Evolutionary conservation across 805 yeast species (phyloP).

Genomic region (Candida incommunis): DNA sequence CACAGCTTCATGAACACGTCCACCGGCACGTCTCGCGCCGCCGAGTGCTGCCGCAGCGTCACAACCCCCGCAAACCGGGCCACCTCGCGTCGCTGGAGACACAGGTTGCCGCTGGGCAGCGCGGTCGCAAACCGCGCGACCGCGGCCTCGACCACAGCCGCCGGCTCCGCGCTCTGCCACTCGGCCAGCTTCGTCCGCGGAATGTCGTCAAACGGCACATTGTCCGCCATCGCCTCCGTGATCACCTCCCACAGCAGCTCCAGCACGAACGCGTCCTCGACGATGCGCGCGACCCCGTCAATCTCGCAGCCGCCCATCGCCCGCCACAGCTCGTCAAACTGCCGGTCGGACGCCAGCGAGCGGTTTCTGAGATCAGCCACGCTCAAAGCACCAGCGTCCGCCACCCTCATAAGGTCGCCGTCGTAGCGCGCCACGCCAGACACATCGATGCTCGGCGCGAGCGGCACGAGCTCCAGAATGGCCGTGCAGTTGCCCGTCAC

Average conservation of each 20-base stretch:
- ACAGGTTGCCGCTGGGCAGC: neutral
- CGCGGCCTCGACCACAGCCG: neutral
- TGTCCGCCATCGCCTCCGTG: conserved; percentile 25
- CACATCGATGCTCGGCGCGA: conserved; percentile 11
- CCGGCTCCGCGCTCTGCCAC: neutral
- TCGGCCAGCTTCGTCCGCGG: neutral
- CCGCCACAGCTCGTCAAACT: conserved; percentile 41
- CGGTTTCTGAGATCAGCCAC: neutral
- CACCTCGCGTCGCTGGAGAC: neutral
- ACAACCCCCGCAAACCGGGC: neutral
- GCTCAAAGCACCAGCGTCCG: neutral
- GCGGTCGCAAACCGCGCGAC: neutral
- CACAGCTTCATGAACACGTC: neutral
- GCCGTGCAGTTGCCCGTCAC: conserved; percentile 13
- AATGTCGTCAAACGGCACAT: neutral
- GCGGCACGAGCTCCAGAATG: conserved; percentile 12
- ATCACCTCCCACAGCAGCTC: conserved; percentile 20
- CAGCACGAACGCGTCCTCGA: conserved; percentile 6
- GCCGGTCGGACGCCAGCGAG: conserved; percentile 28
- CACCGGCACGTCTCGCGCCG: neutral
- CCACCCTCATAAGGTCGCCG: neutral
- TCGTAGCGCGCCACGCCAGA: conserved; percentile 12
- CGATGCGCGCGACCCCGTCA: conserved; percentile 28
- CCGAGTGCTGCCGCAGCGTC: neutral
- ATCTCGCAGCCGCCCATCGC: conserved; percentile 40